A percentile compares a stretch with the other conserved stretches of the same genome.
Conservation (phyloP, 2,329 filamentous ascomycete genomes). For the Fusarium gaditjirri region DNA sequence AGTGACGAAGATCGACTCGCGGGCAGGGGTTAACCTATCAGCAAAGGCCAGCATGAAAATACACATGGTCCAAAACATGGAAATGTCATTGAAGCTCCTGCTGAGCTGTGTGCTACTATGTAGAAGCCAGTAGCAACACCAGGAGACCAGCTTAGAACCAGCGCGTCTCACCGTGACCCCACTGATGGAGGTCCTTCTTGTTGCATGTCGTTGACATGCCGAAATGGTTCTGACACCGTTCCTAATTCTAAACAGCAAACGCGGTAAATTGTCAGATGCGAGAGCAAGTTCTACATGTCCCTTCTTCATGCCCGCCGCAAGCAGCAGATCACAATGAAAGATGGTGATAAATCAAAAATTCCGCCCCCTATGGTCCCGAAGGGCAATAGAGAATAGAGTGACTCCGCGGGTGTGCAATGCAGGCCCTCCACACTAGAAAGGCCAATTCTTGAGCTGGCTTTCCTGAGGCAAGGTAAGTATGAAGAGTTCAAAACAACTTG, state of each 20-base stretch:
- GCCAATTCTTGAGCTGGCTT: slow-evolving; percentile 58
- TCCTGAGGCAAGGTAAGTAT: slow-evolving; percentile 65
- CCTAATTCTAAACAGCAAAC: neutral
- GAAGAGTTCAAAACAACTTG: slow-evolving; percentile 51
- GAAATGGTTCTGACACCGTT: neutral
- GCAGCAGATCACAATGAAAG: slow-evolving; percentile 58
- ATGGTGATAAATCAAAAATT: slow-evolving; percentile 61
- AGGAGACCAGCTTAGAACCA: neutral
- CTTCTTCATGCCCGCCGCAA: slow-evolving; percentile 57
- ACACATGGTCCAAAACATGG: slow-evolving; percentile 20
- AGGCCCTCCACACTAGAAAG: slow-evolving; percentile 58
- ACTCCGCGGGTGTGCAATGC: slow-evolving; percentile 66
- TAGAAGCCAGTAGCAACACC: slow-evolving; percentile 25
- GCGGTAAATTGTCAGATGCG: neutral
- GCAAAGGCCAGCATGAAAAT: slow-evolving; percentile 31
- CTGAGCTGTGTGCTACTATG: neutral
- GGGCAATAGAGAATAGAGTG: slow-evolving; percentile 60
- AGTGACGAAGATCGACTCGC: neutral
- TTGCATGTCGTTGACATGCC: neutral
- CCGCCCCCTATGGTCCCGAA: slow-evolving; percentile 64
- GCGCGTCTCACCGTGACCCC: slow-evolving; percentile 24
- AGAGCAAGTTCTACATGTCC: slow-evolving; percentile 8
- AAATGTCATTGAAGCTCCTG: slow-evolving; percentile 29
- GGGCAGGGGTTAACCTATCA: slow-evolving; percentile 3
- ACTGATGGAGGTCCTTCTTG: neutral